phyloP scores from a whole-genome alignment of 1,139 yeast genomes.

The Suhomyces taliae region DNA sequence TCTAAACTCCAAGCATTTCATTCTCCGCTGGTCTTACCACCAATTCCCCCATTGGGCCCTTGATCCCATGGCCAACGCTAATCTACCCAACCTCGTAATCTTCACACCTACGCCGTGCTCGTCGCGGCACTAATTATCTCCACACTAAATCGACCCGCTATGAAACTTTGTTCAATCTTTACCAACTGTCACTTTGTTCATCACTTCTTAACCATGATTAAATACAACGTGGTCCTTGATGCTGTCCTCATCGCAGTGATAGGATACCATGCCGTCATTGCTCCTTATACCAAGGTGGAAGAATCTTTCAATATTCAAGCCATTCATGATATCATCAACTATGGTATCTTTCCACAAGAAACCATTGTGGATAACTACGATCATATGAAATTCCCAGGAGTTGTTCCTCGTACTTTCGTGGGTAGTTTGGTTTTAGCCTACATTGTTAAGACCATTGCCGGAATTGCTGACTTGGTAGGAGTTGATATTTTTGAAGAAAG shows the following conservation, averaged over 20 bases:
- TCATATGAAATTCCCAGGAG: conserved; percentile 81
- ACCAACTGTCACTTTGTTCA: not conserved
- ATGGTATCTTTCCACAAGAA: conserved; percentile 51
- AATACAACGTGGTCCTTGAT: conserved; percentile 26
- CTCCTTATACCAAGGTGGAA: conserved; percentile 92
- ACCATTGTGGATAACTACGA: conserved; percentile 53
- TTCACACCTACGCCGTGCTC: no score
- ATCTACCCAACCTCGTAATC: no score
- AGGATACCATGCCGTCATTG: conserved; percentile 45
- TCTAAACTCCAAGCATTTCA: no score
- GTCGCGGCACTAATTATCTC: no score
- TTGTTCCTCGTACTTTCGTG: conserved; percentile 80
- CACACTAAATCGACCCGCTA: no score
- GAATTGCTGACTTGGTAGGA: conserved; percentile 18
- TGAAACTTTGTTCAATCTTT: not conserved
- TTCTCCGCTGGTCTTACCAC: no score
- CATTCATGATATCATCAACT: conserved; percentile 71
- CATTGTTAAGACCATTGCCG: conserved; percentile 34
- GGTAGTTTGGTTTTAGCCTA: conserved; percentile 65
- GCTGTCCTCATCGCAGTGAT: conserved; percentile 32
- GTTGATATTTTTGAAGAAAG: conserved; percentile 18
- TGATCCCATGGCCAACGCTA: no score
- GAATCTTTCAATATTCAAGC: conserved; percentile 94
- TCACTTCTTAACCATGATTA: conserved; percentile 3
- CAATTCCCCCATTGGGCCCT: no score